A percentile compares a stretch with the other conserved stretches of the same genome.
phyloP scores from a whole-genome alignment of 2,329 filamentous ascomycete species.

The Claviceps pazoutovae region DNA sequence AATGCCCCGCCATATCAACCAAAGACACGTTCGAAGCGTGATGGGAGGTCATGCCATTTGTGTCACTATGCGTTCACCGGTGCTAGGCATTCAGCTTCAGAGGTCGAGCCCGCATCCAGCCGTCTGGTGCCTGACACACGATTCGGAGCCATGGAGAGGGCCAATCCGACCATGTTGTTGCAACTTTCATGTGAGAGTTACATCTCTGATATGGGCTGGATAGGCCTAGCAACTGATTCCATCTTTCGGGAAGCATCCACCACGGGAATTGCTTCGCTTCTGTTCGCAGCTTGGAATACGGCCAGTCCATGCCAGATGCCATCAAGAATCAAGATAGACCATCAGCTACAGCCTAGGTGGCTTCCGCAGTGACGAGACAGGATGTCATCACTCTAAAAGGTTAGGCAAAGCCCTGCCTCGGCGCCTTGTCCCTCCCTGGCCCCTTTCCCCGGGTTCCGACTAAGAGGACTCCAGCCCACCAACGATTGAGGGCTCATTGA shows the following conservation, averaged over 20 bases:
- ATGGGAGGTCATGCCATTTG: neutral
- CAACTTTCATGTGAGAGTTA: neutral
- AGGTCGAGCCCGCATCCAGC: neutral
- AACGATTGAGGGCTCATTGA: neutral
- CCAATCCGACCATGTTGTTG: neutral
- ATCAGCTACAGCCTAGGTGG: neutral
- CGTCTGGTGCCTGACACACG: neutral
- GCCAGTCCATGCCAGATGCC: neutral
- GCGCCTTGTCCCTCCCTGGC: neutral
- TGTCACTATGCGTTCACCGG: neutral
- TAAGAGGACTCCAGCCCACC: neutral
- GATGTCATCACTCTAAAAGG: neutral
- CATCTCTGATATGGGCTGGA: neutral
- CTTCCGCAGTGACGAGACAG: neutral
- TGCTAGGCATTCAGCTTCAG: neutral
- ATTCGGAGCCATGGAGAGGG: neutral
- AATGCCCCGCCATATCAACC: neutral
- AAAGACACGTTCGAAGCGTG: neutral
- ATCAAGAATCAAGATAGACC: neutral
- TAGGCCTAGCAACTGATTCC: neutral
- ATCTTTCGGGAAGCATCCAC: neutral
- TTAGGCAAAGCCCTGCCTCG: neutral
- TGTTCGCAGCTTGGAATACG: neutral
- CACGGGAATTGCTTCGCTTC: neutral
- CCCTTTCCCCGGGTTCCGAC: neutral